Percentiles rank a stretch among this genome's conserved stretches.
phyloP scores from a whole-genome alignment of 176 grass and related monocot species.

The Sorghum bicolor region DNA sequence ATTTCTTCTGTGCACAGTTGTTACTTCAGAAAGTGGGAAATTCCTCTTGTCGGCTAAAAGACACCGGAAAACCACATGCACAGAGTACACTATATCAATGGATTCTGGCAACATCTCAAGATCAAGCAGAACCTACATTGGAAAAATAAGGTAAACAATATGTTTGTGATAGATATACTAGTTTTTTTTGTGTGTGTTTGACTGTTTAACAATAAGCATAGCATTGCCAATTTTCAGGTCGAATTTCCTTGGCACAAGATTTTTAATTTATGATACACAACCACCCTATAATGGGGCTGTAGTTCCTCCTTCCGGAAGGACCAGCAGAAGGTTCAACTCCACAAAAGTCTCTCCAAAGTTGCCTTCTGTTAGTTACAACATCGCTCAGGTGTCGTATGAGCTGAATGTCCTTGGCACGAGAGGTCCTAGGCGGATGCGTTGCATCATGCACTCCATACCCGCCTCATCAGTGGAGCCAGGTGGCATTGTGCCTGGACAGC shows the following conservation, averaged over 20 bases:
- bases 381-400: conserved; percentile 88
- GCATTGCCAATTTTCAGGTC: conserved; percentile 48
- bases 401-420: conserved; percentile 92
- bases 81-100: conserved; percentile 93
- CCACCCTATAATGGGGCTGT: conserved; percentile 56
- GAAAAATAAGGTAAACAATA: conserved; percentile 77
- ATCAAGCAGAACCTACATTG: conserved; percentile 86
- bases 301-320: conserved; percentile 47
- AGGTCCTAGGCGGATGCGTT: conserved; percentile 90
- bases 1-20: conserved; percentile 42
- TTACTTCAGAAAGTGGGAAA: conserved; percentile 81
- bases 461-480: conserved; percentile 76
- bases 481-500: conserved; percentile 72
- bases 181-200: not conserved
- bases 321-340: conserved; percentile 78
- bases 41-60: conserved; percentile 88
- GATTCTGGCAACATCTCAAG: conserved; percentile 71
- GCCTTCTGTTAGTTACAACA: conserved; percentile 70
- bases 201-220: not conserved
- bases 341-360: conserved; percentile 89
- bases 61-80: conserved; percentile 75
- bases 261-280: conserved; percentile 88
- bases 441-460: conserved; percentile 87
- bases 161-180: not conserved
- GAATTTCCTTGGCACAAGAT: conserved; percentile 97